A percentile compares a stretch with the other conserved stretches of the same genome.
These are phyloP conservation scores for Leccinum uliginosum DNA, from an alignment of 768 basidiomycete genomes.

Conservation along the genomic window DNA sequence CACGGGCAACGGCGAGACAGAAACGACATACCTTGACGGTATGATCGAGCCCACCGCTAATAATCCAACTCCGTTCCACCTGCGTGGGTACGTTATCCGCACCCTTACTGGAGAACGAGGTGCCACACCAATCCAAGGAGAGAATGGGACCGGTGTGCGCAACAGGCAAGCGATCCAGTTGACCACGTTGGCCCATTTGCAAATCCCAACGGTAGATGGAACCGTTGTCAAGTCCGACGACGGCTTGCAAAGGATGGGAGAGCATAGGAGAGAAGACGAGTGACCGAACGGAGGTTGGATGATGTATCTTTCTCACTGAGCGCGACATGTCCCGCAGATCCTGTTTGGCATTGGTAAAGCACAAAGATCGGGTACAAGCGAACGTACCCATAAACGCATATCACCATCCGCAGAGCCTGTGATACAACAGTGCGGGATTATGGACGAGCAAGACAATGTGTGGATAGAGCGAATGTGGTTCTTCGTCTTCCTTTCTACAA, in stretches of 20 bases:
- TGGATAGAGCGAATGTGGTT: conserved; percentile 73
- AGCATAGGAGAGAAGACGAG: conserved; percentile 66
- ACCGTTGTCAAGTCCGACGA: conserved; percentile 67
- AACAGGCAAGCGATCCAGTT: conserved; percentile 65
- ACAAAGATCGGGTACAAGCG: neutral
- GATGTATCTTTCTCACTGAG: conserved; percentile 66
- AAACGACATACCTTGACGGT: conserved; percentile 58
- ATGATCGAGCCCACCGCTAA: conserved; percentile 74
- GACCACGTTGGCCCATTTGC: conserved; percentile 69
- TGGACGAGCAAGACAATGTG: conserved; percentile 61
- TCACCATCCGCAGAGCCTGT: conserved; percentile 81
- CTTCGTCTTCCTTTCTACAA: conserved; percentile 59
- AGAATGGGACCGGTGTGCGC: conserved; percentile 73
- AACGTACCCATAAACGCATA: conserved; percentile 71
- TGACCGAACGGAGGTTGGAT: conserved; percentile 64
- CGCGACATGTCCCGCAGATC: conserved; percentile 70
- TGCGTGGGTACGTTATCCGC: conserved; percentile 13
- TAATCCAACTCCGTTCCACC: conserved; percentile 61
- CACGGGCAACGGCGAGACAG: neutral
- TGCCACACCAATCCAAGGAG: conserved; percentile 65
- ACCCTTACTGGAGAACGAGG: conserved; percentile 19
- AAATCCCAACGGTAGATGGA: conserved; percentile 78
- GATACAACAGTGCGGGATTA: conserved; percentile 67
- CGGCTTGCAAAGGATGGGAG: conserved; percentile 62
- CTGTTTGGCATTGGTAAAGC: conserved; percentile 31